These are phyloP conservation scores for Hortaea werneckii DNA, from an alignment of 2,329 filamentous ascomycete species.

Conservation along the genomic window DNA sequence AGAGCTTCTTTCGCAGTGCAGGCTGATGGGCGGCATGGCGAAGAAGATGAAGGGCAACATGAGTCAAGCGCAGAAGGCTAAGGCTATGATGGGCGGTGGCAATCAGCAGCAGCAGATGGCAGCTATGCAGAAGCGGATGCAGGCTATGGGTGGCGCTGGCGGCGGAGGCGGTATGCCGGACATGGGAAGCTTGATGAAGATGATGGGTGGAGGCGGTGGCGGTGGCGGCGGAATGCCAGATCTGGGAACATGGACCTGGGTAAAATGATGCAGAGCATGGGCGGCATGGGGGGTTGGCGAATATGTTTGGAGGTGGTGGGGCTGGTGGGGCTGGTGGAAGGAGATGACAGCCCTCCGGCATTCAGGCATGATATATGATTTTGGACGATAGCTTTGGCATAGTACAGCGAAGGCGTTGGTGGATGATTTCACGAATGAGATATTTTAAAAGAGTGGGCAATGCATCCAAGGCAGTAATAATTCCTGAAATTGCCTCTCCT, in stretches of 20 bases:
- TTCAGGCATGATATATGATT: background rate
- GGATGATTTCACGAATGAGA: background rate
- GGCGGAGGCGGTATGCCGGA: conserved; percentile 58
- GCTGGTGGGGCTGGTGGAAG: background rate
- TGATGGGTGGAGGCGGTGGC: conserved; percentile 63
- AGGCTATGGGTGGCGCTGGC: conserved; percentile 75
- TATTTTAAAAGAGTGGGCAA: no score
- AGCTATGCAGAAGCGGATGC: conserved; percentile 91
- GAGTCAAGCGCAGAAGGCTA: conserved; percentile 93
- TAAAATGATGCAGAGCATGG: conserved; percentile 55
- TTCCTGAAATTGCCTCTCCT: no score
- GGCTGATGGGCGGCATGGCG: conserved; percentile 98
- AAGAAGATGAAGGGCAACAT: conserved; percentile 98
- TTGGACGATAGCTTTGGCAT: background rate
- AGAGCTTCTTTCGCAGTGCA: conserved; percentile 91
- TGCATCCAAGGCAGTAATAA: no score
- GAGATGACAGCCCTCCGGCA: background rate
- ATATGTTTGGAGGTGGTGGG: background rate
- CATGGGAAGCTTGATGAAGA: conserved; percentile 81
- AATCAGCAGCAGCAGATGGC: conserved; percentile 91
- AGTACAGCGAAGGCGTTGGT: background rate
- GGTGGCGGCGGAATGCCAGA: conserved; percentile 52
- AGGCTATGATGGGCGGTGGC: conserved; percentile 79
- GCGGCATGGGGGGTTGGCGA: conserved; percentile 1
- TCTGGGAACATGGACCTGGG: conserved; percentile 57